Percentiles rank a stretch among this genome's conserved stretches.
Evolutionary conservation across 2,329 filamentous ascomycete species (phyloP).

Genomic region (Chaetothyriales sp.): DNA sequence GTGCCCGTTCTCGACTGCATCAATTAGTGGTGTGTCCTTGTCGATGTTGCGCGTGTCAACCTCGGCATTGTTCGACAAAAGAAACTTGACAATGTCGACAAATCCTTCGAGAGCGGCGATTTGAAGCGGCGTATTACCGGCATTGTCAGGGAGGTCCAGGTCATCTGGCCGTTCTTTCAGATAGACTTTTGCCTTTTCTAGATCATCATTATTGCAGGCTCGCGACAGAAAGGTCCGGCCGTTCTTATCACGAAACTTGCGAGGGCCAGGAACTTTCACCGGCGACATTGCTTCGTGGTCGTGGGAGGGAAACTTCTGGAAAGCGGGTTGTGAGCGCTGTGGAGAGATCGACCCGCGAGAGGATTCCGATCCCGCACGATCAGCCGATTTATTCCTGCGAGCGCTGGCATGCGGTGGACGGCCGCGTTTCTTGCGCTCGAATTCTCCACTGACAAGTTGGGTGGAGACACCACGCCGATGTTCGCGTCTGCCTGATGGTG

Average conservation of each 20-base stretch:
- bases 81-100: constrained; percentile 69
- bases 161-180: constrained; percentile 71
- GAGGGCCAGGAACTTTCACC: constrained; percentile 49
- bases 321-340: constrained; percentile 23
- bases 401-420: constrained; percentile 29
- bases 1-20: constrained; percentile 92
- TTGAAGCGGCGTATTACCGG: constrained; percentile 89
- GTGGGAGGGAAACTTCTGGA: constrained; percentile 27
- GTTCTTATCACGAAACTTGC: constrained; percentile 81
- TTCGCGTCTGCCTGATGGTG: constrained; percentile 11
- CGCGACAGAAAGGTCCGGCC: constrained; percentile 83
- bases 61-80: constrained; percentile 72
- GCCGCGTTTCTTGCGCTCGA: constrained; percentile 21
- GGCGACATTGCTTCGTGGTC: constrained; percentile 43
- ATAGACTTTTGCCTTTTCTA: constrained; percentile 60
- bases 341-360: constrained; percentile 26
- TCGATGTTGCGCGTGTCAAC: constrained; percentile 64
- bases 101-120: constrained; percentile 80
- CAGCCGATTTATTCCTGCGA: constrained; percentile 31
- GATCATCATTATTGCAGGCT: constrained; percentile 72
- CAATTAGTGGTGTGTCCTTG: constrained; percentile 84
- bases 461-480: constrained; percentile 18
- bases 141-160: constrained; percentile 78
- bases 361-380: constrained; percentile 20
- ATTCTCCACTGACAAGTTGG: constrained; percentile 14